phyloP scores from a whole-genome alignment of 352 stramenopile species.

The Phytophthora idaei region DNA sequence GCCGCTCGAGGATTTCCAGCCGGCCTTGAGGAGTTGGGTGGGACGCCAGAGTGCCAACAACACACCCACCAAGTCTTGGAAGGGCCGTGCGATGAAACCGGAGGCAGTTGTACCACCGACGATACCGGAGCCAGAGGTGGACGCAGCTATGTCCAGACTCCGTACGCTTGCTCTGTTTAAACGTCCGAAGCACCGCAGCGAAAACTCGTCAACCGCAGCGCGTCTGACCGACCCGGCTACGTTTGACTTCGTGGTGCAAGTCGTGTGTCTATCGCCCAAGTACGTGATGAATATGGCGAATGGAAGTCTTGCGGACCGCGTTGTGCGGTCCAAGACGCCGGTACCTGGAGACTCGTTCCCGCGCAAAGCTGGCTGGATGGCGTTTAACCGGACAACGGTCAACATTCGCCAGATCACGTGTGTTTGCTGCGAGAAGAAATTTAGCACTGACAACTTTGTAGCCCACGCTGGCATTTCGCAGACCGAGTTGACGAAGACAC shows the following conservation, averaged over 20 bases:
- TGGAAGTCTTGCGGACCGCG: constrained; percentile 32
- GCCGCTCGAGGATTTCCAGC: constrained; percentile 18
- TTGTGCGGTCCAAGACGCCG: constrained; percentile 24
- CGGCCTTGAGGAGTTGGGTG: constrained; percentile 18
- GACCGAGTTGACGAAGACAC: constrained; percentile 14
- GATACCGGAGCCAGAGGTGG: background rate
- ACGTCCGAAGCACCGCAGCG: constrained; percentile 12
- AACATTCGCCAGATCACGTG: constrained; percentile 16
- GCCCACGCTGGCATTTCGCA: constrained; percentile 33
- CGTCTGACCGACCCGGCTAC: constrained; percentile 2
- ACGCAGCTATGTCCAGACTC: constrained; percentile 12
- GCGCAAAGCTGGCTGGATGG: constrained; percentile 36
- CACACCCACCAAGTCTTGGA: constrained; percentile 11
- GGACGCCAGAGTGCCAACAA: constrained; percentile 15
- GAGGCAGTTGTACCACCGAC: background rate
- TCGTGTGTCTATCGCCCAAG: constrained; percentile 38
- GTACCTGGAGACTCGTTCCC: constrained; percentile 32
- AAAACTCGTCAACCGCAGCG: constrained; percentile 13
- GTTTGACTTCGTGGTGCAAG: constrained; percentile 28
- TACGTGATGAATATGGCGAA: constrained; percentile 45
- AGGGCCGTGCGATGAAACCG: constrained; percentile 8
- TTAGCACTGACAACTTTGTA: constrained; percentile 29
- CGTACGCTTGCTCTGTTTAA: constrained; percentile 34
- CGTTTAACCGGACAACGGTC: constrained; percentile 16
- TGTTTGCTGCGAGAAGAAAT: constrained; percentile 24